A percentile compares a stretch with the other conserved stretches of the same genome.
Evolutionary conservation across 148 eudicot genomes (phyloP).

Genomic region (Fagopyrum homotropicum): DNA sequence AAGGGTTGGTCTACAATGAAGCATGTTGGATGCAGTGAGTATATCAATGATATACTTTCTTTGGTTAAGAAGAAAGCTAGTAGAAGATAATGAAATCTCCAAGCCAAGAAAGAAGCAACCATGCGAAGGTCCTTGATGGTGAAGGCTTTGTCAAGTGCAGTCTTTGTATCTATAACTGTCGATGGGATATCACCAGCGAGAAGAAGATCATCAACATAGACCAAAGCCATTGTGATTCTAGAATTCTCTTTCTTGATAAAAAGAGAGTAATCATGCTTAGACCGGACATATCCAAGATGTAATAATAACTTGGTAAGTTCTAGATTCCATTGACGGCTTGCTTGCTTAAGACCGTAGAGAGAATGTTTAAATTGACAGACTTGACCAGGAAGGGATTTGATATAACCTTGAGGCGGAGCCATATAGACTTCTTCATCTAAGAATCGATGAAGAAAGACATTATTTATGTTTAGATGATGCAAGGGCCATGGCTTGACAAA

Average conservation of each 20-base stretch:
- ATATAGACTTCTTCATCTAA: not conserved
- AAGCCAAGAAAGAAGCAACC: not conserved
- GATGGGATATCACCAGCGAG: not conserved
- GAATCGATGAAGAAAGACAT: not conserved
- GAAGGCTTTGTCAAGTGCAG: not conserved
- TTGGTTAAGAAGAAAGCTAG: too few relatives aligned
- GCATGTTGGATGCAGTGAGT: not conserved
- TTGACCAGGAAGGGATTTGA: not conserved
- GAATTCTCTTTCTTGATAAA: not conserved
- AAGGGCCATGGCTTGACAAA: too few relatives aligned
- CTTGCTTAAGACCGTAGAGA: not conserved
- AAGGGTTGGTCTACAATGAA: too few relatives aligned
- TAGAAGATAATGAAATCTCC: too few relatives aligned
- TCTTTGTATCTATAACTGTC: not conserved
- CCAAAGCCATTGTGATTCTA: not conserved
- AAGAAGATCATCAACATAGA: not conserved
- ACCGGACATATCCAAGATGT: not conserved
- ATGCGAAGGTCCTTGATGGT: not conserved
- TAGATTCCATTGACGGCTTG: not conserved
- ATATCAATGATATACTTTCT: not conserved
- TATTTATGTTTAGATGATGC: too few relatives aligned
- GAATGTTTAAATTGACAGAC: not conserved
- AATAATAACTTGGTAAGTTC: not conserved
- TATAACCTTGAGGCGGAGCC: not conserved
- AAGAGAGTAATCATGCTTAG: not conserved